Percentiles rank a stretch among this genome's conserved stretches.
Evolutionary conservation across 352 stramenopile genomes (phyloP).

Genomic region (Pythium phragmiticola): DNA sequence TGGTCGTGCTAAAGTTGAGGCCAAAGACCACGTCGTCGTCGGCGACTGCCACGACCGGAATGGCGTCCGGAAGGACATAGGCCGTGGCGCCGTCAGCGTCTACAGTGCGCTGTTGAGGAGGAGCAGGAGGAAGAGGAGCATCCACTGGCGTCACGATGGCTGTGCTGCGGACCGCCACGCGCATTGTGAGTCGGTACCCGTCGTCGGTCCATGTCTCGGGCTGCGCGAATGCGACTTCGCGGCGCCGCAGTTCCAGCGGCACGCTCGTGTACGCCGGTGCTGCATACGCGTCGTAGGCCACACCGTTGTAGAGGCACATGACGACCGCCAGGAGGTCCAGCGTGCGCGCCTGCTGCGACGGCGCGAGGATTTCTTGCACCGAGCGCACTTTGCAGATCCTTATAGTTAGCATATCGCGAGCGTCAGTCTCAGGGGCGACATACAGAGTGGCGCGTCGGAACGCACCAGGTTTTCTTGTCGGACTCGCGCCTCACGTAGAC

Average conservation of each 20-base stretch:
- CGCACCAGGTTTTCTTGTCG: slow-evolving; percentile 17
- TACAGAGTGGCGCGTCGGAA: background rate
- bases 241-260: slow-evolving; percentile 6
- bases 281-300: background rate
- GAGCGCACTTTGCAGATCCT: background rate
- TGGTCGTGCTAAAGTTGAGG: slow-evolving; percentile 5
- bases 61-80: background rate
- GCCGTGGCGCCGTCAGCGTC: background rate
- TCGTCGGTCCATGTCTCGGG: slow-evolving; percentile 12
- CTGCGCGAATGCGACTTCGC: slow-evolving; percentile 8
- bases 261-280: background rate
- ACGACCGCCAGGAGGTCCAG: no score
- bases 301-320: no score
- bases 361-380: no score
- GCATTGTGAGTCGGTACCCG: slow-evolving; percentile 10
- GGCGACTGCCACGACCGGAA: slow-evolving; percentile 5
- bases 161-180: background rate
- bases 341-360: no score
- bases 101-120: no score
- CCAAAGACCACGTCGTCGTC: slow-evolving; percentile 18
- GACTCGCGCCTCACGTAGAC: slow-evolving; percentile 15
- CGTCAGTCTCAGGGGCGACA: background rate
- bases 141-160: background rate
- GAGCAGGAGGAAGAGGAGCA: no score
- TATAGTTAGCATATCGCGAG: no score